These are phyloP conservation scores for Wickerhamiella azyma DNA, from an alignment of 805 yeast genomes.

Conservation along the genomic window DNA sequence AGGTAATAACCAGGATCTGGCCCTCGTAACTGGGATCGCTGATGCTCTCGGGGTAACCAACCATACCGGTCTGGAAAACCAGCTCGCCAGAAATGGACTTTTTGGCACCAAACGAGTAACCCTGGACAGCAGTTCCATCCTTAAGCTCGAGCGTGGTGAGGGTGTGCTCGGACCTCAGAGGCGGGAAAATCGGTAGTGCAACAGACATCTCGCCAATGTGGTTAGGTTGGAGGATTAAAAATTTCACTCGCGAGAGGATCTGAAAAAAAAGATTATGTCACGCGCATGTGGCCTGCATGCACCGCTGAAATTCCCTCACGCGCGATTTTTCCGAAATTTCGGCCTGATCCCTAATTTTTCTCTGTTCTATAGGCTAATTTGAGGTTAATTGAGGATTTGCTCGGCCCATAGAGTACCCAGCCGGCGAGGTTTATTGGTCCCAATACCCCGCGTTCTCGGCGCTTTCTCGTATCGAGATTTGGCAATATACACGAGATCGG, in stretches of 20 bases:
- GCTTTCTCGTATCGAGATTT: too few relatives aligned
- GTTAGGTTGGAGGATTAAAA: constrained; percentile 3
- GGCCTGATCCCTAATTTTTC: too few relatives aligned
- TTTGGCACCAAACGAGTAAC: constrained; percentile 94
- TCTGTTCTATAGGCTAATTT: too few relatives aligned
- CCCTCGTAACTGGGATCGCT: constrained; percentile 98
- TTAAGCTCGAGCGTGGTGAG: constrained; percentile 79
- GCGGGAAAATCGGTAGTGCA: constrained; percentile 79
- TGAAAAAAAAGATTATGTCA: constrained; percentile 6
- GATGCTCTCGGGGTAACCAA: constrained; percentile 95
- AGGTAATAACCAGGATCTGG: constrained; percentile 90
- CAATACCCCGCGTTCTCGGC: too few relatives aligned
- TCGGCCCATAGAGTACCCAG: too few relatives aligned
- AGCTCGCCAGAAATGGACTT: constrained; percentile 87
- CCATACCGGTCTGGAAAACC: constrained; percentile 99
- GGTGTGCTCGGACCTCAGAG: constrained; percentile 70
- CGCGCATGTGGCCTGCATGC: background rate
- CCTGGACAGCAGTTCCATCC: constrained; percentile 76
- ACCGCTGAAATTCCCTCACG: too few relatives aligned
- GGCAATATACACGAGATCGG: too few relatives aligned
- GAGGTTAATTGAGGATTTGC: too few relatives aligned
- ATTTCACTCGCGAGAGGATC: background rate
- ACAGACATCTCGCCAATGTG: constrained; percentile 9
- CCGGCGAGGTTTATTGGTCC: too few relatives aligned
- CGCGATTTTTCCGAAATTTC: too few relatives aligned